These are phyloP conservation scores for Leccinum pseudoinsigne DNA, from an alignment of 1,284 basidiomycete genomes.

Conservation along the genomic window DNA sequence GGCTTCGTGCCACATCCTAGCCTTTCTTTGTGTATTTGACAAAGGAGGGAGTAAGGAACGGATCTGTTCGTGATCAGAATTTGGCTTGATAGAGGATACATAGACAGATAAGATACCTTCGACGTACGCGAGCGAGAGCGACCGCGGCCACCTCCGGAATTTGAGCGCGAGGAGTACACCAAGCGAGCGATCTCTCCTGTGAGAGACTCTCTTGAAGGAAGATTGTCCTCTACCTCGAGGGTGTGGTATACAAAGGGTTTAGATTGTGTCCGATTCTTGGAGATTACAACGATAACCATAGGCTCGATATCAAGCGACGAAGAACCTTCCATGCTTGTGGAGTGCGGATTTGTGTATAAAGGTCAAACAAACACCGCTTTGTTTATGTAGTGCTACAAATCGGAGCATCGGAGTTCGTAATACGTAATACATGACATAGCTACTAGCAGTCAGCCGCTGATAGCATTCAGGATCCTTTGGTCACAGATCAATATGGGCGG, in stretches of 20 bases:
- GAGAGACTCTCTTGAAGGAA: neutral
- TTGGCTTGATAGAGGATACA: neutral
- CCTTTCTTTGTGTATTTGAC: constrained; percentile 1
- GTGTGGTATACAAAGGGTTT: neutral
- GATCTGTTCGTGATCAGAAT: neutral
- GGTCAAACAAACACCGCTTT: neutral
- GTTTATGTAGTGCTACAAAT: neutral
- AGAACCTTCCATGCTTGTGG: neutral
- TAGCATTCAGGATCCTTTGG: neutral
- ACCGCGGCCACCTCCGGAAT: neutral
- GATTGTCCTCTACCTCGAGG: neutral
- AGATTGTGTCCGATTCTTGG: neutral
- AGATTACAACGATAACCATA: neutral
- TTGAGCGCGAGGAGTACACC: neutral
- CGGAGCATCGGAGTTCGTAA: neutral
- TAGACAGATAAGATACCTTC: neutral
- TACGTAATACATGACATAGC: neutral
- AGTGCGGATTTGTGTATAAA: neutral
- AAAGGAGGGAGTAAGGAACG: neutral
- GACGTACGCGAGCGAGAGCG: neutral
- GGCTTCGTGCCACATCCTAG: neutral
- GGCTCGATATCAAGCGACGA: neutral
- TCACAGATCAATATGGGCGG: neutral
- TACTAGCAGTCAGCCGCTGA: neutral
- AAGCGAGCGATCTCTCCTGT: neutral